Base-by-base conservation (phyloP, 257 asterid genomes). In the Solanum lycopersicoides region DNA sequence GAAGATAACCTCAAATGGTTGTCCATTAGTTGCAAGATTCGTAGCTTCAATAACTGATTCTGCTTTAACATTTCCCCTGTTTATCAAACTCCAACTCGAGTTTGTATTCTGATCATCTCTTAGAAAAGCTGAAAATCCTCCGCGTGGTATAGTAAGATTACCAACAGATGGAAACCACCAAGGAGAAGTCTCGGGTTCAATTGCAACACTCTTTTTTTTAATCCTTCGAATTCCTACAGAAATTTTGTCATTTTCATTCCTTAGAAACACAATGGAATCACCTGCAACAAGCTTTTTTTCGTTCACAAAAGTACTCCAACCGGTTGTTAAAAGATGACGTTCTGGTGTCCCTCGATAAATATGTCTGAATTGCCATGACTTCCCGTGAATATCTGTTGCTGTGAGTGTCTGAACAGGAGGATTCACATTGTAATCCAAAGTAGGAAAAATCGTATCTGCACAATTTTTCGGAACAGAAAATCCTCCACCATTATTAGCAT, bases 261-360 rank as follows among this genome's bases (percentile, higher is more conserved):
- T 91, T 86, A 94, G 88, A 84, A 97, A 97, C 83, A 97, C 98
- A n/a, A 97, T 91, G 1, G 98, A 95, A 87, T 97, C 99, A 10
- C 99, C 99, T 0, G 99, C 99, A 42, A 95, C 92, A 3, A 97
- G 96, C 90, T 95, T 95, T 91, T 97, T 97, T n/a, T 92, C 92
- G 94, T 95, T 97, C 82, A 97, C 99, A 75, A 97, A 97, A 85
- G 91, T 92, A 69, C 97, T 97, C 99, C 99, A 97, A 5, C 99
- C 99, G 0, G 99, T 97, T 0, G 99, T 97, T 82, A 97, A 86
- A 65, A 97, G 98, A 91, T 97, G 99, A 80, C 99, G 91, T 95
- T 96, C 91, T 0, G 99, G 99, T 0, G 98, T 94, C 80, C 99
- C 99, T 86, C 99, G 84, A 68, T 92, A 97, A 14, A 97, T 95